Evolutionary conservation across 2,329 filamentous ascomycete species (phyloP).

Genomic region (Fusarium mexicanum): DNA sequence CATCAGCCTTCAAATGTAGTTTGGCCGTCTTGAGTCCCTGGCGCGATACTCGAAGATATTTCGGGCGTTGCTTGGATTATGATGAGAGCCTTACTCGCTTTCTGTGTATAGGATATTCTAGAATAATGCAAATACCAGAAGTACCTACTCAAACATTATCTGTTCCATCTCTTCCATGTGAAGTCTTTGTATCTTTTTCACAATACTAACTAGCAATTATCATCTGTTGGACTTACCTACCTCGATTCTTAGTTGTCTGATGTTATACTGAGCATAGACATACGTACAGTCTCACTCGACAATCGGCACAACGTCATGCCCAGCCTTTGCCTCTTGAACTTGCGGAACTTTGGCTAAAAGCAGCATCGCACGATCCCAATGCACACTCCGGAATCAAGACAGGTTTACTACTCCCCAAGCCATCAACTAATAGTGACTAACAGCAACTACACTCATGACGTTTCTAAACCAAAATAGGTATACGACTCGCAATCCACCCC

Average conservation of each 20-base stretch:
- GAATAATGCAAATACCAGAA: slow-evolving; percentile 68
- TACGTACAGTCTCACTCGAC: neutral
- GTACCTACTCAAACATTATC: slow-evolving; percentile 65
- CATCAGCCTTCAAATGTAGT: slow-evolving; percentile 68
- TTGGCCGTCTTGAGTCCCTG: slow-evolving; percentile 49
- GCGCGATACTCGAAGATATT: slow-evolving; percentile 40
- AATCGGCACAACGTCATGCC: neutral
- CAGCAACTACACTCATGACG: neutral
- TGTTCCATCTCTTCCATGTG: neutral
- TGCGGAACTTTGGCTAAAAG: neutral
- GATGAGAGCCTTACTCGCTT: slow-evolving; percentile 65
- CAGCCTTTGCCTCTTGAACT: neutral
- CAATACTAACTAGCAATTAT: neutral
- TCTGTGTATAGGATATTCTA: slow-evolving; percentile 69
- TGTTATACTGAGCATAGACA: neutral
- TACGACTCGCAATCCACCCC: neutral
- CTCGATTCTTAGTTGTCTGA: neutral
- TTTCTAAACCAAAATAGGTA: neutral
- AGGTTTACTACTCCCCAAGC: neutral
- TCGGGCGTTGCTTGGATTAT: slow-evolving; percentile 39
- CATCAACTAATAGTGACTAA: neutral
- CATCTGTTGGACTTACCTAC: neutral
- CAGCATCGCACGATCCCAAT: neutral
- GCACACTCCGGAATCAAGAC: neutral
- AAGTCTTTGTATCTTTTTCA: neutral